These are phyloP conservation scores for Pyrus bretschneideri DNA, from an alignment of 306 rosid species.

Conservation along the genomic window DNA sequence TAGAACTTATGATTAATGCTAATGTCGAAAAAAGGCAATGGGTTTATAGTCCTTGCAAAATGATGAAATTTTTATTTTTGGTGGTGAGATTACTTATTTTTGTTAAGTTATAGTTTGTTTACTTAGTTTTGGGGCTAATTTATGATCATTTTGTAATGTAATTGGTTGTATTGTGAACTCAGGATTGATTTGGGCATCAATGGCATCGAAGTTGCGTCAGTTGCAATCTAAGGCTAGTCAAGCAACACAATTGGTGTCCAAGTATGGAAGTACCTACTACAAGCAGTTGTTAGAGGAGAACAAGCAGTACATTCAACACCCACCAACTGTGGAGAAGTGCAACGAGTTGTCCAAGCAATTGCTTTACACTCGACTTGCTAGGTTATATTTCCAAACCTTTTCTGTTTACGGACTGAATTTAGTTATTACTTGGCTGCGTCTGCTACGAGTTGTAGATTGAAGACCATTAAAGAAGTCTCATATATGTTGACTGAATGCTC, in stretches of 20 bases:
- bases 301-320: constrained; percentile 86
- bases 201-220: constrained; percentile 70
- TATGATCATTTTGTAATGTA: background rate
- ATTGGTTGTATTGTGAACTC: background rate
- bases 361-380: constrained; percentile 87
- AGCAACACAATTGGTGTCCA: constrained; percentile 57
- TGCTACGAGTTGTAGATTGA: background rate
- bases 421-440: background rate
- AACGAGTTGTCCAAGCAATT: constrained; percentile 65
- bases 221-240: constrained; percentile 78
- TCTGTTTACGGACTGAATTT: constrained; percentile 1
- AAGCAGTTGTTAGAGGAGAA: constrained; percentile 76
- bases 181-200: constrained; percentile 28
- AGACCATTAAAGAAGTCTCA: background rate
- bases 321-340: constrained; percentile 86
- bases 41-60: background rate
- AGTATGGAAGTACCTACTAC: constrained; percentile 64
- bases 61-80: background rate
- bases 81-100: background rate
- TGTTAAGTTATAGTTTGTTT: background rate
- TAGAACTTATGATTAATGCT: background rate
- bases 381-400: constrained; percentile 38
- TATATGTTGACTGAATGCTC: background rate
- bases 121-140: background rate
- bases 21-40: background rate